Evolutionary conservation across 1,284 basidiomycete genomes (phyloP).

Genomic region (Ceratobasidium sp.): DNA sequence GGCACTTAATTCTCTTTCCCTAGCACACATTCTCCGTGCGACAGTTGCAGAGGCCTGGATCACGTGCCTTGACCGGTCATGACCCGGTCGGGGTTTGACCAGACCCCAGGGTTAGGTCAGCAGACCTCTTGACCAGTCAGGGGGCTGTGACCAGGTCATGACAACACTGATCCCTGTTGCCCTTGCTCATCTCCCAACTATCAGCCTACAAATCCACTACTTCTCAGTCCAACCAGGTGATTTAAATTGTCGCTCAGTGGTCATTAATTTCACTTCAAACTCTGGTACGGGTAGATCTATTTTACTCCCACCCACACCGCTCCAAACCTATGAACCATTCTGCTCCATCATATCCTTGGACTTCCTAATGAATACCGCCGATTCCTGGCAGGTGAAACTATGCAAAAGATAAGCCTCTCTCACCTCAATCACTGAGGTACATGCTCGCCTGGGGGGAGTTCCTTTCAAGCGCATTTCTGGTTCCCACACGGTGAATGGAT

Average conservation of each 20-base stretch:
- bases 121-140: conserved; percentile 8
- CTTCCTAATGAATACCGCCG: conserved; percentile 72
- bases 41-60: too few species aligned
- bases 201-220: background rate
- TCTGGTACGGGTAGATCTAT: too few species aligned
- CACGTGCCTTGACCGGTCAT: too few species aligned
- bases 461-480: conserved; percentile 70
- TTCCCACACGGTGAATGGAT: conserved; percentile 92
- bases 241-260: background rate
- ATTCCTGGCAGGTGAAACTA: conserved; percentile 82
- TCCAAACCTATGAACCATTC: background rate
- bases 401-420: conserved; percentile 16
- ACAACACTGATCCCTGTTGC: background rate
- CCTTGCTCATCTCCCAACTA: background rate
- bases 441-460: conserved; percentile 66
- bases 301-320: background rate
- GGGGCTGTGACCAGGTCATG: conserved; percentile 1
- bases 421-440: conserved; percentile 6
- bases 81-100: background rate
- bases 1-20: too few species aligned
- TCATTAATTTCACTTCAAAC: too few species aligned
- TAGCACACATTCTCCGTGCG: too few species aligned
- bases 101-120: conserved; percentile 4
- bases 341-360: conserved; percentile 59
- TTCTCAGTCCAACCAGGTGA: background rate